Evolutionary conservation across 257 asterid genomes (phyloP).

Genomic region (Salvia splendens): DNA sequence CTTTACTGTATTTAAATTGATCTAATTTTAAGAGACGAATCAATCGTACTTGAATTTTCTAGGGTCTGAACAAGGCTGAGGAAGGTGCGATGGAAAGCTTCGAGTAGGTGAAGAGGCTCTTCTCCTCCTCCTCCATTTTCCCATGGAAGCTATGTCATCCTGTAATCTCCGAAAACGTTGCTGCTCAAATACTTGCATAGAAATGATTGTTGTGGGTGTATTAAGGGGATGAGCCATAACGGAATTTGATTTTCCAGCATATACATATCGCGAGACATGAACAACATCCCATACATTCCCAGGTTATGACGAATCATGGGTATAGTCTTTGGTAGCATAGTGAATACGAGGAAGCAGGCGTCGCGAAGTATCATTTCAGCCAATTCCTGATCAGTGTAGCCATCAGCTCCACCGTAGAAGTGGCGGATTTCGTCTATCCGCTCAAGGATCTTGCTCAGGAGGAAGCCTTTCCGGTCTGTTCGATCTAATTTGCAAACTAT

Average conservation of each 20-base stretch:
- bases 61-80: too few species aligned
- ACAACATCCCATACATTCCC: neutral
- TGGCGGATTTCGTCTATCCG: neutral
- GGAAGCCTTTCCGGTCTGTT: too few species aligned
- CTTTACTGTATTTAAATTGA: too few species aligned
- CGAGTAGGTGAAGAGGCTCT: too few species aligned
- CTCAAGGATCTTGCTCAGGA: neutral
- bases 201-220: neutral
- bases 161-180: neutral
- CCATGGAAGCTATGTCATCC: too few species aligned
- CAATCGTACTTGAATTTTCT: too few species aligned
- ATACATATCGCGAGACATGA: slow-evolving; percentile 14
- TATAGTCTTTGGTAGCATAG: too few species aligned
- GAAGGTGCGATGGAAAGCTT: too few species aligned
- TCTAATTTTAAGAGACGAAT: too few species aligned
- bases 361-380: slow-evolving; percentile 11
- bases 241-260: too few species aligned
- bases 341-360: neutral
- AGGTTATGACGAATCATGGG: neutral
- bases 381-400: neutral
- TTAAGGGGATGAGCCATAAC: neutral
- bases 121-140: too few species aligned
- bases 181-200: neutral
- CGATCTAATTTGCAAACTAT: too few species aligned
- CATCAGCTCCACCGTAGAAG: neutral